These are phyloP conservation scores for Aspergillus diversus DNA, from an alignment of 495 filamentous ascomycete species.

Conservation along the genomic window DNA sequence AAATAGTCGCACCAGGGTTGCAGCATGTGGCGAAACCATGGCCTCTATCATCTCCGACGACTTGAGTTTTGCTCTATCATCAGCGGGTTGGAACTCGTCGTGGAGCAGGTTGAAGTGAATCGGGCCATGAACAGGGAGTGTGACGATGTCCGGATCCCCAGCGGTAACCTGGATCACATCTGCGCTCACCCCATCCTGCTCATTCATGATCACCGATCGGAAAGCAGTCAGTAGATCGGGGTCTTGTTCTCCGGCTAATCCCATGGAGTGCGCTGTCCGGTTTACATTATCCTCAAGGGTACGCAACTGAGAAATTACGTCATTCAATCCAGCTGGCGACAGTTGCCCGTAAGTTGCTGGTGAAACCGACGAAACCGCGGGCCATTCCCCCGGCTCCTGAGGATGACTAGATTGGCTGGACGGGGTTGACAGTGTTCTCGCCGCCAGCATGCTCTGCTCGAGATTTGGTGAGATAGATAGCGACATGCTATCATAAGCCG, in stretches of 20 bases:
- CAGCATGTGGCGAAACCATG: slow-evolving; percentile 13
- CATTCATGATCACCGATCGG: slow-evolving; percentile 13
- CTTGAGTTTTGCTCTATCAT: neutral
- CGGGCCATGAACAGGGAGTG: slow-evolving; percentile 3
- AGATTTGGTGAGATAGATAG: neutral
- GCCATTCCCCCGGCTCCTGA: neutral
- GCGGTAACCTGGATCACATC: slow-evolving; percentile 13
- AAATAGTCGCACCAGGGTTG: slow-evolving; percentile 6
- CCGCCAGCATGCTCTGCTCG: neutral
- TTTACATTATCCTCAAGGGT: slow-evolving; percentile 14
- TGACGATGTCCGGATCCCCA: neutral
- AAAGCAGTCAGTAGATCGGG: slow-evolving; percentile 11
- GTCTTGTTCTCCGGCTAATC: slow-evolving; percentile 11
- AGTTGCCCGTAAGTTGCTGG: neutral
- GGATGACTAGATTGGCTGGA: neutral
- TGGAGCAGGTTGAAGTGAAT: slow-evolving; percentile 11
- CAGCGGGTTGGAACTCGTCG: slow-evolving; percentile 12
- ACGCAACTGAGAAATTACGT: neutral
- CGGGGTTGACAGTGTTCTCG: neutral
- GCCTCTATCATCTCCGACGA: slow-evolving; percentile 7
- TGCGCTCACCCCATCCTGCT: slow-evolving; percentile 13
- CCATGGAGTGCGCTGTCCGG: slow-evolving; percentile 10
- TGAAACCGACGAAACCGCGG: neutral
- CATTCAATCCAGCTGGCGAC: neutral
- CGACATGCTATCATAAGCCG: neutral